These are phyloP conservation scores for Tremella fuciformis DNA, from an alignment of 768 basidiomycete species.

Conservation along the genomic window DNA sequence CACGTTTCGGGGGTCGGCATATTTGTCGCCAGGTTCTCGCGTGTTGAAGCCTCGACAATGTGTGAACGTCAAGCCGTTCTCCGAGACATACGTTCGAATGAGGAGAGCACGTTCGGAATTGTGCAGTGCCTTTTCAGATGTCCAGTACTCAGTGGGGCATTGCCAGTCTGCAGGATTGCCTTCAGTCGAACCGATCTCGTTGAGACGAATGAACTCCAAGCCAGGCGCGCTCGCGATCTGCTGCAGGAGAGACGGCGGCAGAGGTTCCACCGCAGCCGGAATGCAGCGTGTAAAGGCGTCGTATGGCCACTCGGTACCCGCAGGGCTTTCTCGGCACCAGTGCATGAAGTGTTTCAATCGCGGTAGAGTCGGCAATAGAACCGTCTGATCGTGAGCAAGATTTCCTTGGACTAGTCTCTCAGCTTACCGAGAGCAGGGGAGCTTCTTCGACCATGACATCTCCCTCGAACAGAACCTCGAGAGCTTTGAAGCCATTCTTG, in stretches of 20 bases:
- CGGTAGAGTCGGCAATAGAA: not conserved
- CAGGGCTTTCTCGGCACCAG: not conserved
- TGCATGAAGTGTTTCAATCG: not conserved
- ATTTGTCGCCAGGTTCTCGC: too few species aligned
- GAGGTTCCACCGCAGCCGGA: not conserved
- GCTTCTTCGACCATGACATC: not conserved
- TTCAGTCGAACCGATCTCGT: not conserved
- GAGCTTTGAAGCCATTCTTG: not conserved
- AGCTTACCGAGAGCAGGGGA: not conserved
- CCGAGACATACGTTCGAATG: not conserved
- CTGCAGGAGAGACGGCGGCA: not conserved
- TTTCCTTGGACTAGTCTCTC: not conserved
- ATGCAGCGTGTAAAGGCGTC: not conserved
- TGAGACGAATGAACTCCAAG: not conserved
- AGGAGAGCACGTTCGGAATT: not conserved
- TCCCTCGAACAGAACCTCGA: not conserved
- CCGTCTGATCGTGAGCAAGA: not conserved
- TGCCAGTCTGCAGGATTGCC: not conserved
- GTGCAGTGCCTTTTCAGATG: not conserved
- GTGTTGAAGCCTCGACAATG: slow-evolving; percentile 1
- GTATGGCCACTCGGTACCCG: too few species aligned
- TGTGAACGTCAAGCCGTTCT: not conserved
- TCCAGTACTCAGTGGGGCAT: not conserved
- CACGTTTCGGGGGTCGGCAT: too few species aligned
- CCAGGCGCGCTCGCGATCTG: not conserved